These are phyloP conservation scores for Polyrhizophydium stewartii DNA, from an alignment of 371 early-diverging fungal species.

Conservation along the genomic window DNA sequence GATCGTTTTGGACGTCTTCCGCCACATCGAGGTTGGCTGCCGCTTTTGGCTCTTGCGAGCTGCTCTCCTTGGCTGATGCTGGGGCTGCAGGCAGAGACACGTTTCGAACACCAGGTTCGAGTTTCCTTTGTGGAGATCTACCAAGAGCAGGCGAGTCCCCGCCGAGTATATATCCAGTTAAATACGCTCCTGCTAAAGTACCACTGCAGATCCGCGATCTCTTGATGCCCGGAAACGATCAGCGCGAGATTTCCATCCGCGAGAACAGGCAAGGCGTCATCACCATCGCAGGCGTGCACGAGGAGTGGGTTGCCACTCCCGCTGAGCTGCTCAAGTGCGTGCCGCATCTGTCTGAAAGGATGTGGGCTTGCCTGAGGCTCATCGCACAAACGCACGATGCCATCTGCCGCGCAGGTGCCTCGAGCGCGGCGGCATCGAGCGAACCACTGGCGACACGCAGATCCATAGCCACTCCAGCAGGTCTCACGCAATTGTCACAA, in stretches of 20 bases:
- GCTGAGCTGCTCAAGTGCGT: slow-evolving; percentile 18
- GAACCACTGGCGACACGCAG: slow-evolving; percentile 42
- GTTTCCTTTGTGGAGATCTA: slow-evolving; percentile 44
- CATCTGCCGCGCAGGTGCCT: slow-evolving; percentile 17
- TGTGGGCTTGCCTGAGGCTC: background rate
- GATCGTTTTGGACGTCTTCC: slow-evolving; percentile 25
- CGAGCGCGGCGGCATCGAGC: slow-evolving; percentile 28
- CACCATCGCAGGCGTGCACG: slow-evolving; percentile 25
- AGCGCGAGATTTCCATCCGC: slow-evolving; percentile 34
- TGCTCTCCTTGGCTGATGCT: background rate
- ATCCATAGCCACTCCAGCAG: slow-evolving; percentile 36
- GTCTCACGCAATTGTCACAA: slow-evolving; percentile 37
- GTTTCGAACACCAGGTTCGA: slow-evolving; percentile 13
- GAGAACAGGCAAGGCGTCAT: slow-evolving; percentile 33
- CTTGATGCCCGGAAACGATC: slow-evolving; percentile 17
- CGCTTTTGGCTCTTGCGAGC: background rate
- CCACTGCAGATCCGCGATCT: slow-evolving; percentile 32
- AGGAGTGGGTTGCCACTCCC: slow-evolving; percentile 16
- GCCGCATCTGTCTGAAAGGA: background rate
- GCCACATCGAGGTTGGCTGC: slow-evolving; percentile 6
- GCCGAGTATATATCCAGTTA: background rate
- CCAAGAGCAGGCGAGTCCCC: slow-evolving; percentile 34
- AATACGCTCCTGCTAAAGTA: background rate
- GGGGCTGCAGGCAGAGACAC: slow-evolving; percentile 7
- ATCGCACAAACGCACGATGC: no score